Conservation (phyloP, 2,329 filamentous ascomycete species). For the Botrytis elliptica region DNA sequence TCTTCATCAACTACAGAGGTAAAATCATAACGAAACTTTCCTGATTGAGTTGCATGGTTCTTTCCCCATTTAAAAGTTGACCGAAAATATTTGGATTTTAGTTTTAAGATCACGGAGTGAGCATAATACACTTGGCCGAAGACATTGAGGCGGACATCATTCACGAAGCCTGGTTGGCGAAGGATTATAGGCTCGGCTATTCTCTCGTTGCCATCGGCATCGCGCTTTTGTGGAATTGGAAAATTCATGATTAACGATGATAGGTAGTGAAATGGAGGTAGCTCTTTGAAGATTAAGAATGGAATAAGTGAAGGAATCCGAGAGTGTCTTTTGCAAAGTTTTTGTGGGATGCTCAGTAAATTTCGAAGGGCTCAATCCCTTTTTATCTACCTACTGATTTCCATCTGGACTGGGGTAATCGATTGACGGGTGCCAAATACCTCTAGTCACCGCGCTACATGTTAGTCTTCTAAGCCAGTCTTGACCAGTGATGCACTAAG, state of each 20-base stretch:
- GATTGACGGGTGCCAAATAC: not conserved
- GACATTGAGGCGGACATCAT: conserved; percentile 12
- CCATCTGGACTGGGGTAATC: not conserved
- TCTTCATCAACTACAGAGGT: conserved; percentile 25
- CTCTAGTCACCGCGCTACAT: not conserved
- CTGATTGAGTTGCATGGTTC: not conserved
- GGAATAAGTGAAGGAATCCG: not conserved
- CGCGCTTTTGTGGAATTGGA: not conserved
- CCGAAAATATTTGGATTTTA: conserved; percentile 22
- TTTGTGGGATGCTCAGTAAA: not conserved
- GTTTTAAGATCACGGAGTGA: conserved; percentile 22
- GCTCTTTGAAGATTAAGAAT: not conserved
- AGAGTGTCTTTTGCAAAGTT: not conserved
- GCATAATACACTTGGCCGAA: conserved; percentile 23
- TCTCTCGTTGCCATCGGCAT: not conserved
- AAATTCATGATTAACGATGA: not conserved
- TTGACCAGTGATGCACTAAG: not conserved
- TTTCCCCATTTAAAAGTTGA: conserved; percentile 14
- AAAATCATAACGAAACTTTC: conserved; percentile 24
- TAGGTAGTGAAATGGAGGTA: not conserved
- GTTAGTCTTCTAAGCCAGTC: not conserved
- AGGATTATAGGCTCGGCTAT: not conserved
- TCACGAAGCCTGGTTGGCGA: not conserved
- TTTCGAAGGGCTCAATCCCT: not conserved
- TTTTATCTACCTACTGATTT: not conserved